These are phyloP conservation scores for Exidia glandulosa DNA, from an alignment of 768 basidiomycete genomes.

Conservation along the genomic window DNA sequence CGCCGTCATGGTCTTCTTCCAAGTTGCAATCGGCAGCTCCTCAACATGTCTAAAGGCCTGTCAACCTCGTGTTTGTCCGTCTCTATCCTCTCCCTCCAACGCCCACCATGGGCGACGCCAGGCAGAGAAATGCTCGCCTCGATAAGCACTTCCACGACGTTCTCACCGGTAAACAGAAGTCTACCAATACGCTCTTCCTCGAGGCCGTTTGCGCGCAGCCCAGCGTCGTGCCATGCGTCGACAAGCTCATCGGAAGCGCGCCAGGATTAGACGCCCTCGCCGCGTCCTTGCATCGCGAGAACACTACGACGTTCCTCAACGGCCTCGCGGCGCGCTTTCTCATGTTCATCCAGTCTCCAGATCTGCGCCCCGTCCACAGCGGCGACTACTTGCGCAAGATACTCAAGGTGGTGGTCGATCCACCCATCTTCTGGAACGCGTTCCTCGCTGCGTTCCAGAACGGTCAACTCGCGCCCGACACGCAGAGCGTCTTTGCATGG, in stretches of 20 bases:
- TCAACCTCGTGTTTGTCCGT: background rate
- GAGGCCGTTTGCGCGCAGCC: conserved; percentile 33
- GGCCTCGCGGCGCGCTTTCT: conserved; percentile 27
- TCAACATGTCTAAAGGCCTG: background rate
- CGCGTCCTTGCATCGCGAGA: conserved; percentile 29
- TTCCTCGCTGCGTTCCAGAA: conserved; percentile 10
- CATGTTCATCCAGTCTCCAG: conserved; percentile 26
- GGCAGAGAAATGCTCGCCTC: background rate
- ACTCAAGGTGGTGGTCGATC: conserved; percentile 33
- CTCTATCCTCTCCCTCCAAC: background rate
- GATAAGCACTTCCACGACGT: conserved; percentile 1
- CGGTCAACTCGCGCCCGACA: conserved; percentile 15
- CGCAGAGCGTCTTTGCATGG: conserved; percentile 32
- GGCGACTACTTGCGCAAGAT: conserved; percentile 33
- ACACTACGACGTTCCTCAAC: conserved; percentile 31
- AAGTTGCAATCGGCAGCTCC: too few relatives aligned
- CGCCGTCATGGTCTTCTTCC: too few relatives aligned
- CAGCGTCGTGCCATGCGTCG: conserved; percentile 27
- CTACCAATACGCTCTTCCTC: conserved; percentile 23
- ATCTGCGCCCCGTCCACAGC: conserved; percentile 26
- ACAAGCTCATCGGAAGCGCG: conserved; percentile 24
- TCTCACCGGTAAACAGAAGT: background rate
- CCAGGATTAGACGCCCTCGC: conserved; percentile 30
- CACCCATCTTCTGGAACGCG: conserved; percentile 38
- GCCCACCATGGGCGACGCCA: background rate